A percentile compares a stretch with the other conserved stretches of the same genome.
Conservation (phyloP, 2,329 filamentous ascomycete genomes). For the Graphium sp. region DNA sequence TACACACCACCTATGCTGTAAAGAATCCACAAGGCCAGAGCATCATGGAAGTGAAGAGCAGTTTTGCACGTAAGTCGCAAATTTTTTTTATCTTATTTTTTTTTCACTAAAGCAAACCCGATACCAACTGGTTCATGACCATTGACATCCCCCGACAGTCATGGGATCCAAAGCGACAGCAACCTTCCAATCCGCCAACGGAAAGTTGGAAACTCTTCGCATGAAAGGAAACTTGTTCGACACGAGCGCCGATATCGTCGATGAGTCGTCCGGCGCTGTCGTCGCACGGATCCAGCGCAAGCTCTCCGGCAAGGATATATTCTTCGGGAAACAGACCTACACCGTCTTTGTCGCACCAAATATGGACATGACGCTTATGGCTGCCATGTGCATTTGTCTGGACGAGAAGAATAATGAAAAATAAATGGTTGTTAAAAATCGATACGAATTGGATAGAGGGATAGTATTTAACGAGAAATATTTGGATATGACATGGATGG, state of each 20-base stretch:
- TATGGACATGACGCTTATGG: conserved; percentile 48
- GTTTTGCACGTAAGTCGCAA: conserved; percentile 27
- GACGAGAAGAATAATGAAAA: conserved; percentile 45
- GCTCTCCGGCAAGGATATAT: conserved; percentile 36
- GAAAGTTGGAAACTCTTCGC: conserved; percentile 24
- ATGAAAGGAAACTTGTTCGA: conserved; percentile 49
- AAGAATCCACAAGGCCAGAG: conserved; percentile 25
- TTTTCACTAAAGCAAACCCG: conserved; percentile 1
- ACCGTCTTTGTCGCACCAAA: conserved; percentile 44
- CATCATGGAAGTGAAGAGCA: conserved; percentile 37
- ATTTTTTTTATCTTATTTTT: not conserved
- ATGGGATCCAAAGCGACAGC: conserved; percentile 35
- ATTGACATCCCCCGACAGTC: no score
- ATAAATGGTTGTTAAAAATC: no score
- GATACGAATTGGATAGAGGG: no score
- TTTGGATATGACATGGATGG: no score
- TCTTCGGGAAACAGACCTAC: conserved; percentile 49
- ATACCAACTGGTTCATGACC: no score
- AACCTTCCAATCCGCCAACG: conserved; percentile 33
- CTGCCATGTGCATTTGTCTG: conserved; percentile 49
- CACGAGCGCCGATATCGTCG: conserved; percentile 36
- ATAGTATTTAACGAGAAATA: no score
- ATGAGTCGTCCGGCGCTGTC: conserved; percentile 26
- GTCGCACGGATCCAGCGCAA: conserved; percentile 44
- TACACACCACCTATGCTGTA: conserved; percentile 33